Evolutionary conservation across 78 protist species (phyloP).

Genomic region (Dictyostelium firmibasis): DNA sequence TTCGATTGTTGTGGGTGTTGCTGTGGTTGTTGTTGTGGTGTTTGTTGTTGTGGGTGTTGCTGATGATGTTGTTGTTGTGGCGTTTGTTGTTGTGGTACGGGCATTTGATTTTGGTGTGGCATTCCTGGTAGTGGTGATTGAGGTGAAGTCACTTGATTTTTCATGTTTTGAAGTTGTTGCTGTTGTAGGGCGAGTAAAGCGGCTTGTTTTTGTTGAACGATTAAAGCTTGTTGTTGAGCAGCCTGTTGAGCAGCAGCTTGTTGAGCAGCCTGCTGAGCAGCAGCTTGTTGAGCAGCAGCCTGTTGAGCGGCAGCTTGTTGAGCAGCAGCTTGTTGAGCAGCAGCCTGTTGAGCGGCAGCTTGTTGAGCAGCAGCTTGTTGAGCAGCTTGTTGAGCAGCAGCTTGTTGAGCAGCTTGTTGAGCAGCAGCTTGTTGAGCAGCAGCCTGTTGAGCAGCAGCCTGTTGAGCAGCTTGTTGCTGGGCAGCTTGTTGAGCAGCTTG

Average conservation of each 20-base stretch:
- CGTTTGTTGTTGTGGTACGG: not conserved
- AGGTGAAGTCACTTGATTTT: slow-evolving; percentile 11
- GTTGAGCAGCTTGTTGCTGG: not conserved
- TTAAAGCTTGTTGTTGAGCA: not conserved
- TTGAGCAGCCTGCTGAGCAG: not conserved
- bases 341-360: not conserved
- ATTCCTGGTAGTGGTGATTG: not conserved
- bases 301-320: not conserved
- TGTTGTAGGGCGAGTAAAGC: not conserved
- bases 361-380: not conserved
- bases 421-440: too few species aligned
- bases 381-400: too few species aligned
- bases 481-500: not conserved
- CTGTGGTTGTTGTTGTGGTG: not conserved
- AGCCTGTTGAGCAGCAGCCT: not conserved
- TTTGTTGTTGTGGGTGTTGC: not conserved
- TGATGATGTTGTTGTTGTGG: not conserved
- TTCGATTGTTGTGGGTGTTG: not conserved
- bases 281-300: too few species aligned
- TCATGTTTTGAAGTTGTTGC: not conserved
- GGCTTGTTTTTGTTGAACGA: not conserved
- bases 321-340: not conserved
- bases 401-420: not conserved
- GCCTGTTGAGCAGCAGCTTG: not conserved
- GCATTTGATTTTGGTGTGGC: not conserved